Evolutionary conservation across 139 green algal species (phyloP).

Genomic region (Cymbomonas tetramitiformis): DNA sequence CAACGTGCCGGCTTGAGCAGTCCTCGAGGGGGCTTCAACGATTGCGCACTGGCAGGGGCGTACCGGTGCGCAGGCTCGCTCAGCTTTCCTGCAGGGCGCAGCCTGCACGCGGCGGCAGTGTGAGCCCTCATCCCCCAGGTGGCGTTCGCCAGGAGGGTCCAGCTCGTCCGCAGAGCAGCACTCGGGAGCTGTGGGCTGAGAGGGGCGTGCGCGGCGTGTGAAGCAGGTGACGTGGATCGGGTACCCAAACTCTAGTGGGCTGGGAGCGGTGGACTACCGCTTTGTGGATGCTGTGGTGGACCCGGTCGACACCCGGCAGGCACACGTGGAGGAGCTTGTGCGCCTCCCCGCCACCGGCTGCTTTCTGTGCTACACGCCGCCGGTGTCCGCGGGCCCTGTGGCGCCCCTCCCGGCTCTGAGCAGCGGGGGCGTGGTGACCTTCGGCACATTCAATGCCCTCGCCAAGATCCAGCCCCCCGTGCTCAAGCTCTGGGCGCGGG

Average conservation of each 20-base stretch:
- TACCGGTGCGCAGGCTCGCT: no score
- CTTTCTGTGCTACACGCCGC: constrained; percentile 95
- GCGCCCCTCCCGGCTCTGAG: constrained; percentile 41
- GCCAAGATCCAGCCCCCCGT: constrained; percentile 75
- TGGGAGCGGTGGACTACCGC: constrained; percentile 71
- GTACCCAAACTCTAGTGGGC: constrained; percentile 90
- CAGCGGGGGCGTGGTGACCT: constrained; percentile 77
- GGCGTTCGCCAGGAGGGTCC: no score
- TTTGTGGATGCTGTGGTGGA: constrained; percentile 65
- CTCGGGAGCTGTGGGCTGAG: no score
- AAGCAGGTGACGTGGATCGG: constrained; percentile 87
- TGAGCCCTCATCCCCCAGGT: no score
- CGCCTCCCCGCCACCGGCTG: constrained; percentile 54
- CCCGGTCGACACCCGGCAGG: constrained; percentile 50
- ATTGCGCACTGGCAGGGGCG: no score
- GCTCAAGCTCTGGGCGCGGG: constrained; percentile 55
- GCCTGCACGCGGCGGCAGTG: no score
- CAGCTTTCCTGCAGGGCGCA: no score
- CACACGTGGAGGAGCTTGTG: constrained; percentile 67
- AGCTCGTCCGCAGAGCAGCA: no score
- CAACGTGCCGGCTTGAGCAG: no score
- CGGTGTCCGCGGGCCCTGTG: constrained; percentile 55
- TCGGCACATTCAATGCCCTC: constrained; percentile 93
- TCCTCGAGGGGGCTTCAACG: no score
- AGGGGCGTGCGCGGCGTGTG: no score